Percentiles rank a stretch among this genome's conserved stretches.
Conservation (phyloP, 805 yeast species). For the Wickerhamomyces rabaulensis region DNA sequence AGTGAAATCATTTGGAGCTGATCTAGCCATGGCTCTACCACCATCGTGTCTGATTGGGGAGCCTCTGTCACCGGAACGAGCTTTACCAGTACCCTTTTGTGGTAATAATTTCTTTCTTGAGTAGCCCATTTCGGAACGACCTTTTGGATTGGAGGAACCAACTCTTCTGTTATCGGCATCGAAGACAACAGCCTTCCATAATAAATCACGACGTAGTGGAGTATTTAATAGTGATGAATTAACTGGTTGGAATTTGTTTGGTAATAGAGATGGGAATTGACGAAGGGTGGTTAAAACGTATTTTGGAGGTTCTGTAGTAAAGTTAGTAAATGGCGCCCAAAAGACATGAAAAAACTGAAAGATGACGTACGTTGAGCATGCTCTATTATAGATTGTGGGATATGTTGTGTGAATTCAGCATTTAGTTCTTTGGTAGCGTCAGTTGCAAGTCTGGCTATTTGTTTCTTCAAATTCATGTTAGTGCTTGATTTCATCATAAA, state of each 20-base stretch:
- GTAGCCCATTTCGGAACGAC: conserved; percentile 81
- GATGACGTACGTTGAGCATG: conserved; percentile 17
- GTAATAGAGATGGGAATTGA: conserved; percentile 87
- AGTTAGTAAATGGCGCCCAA: conserved; percentile 10
- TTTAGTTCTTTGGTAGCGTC: conserved; percentile 10
- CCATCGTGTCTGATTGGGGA: conserved; percentile 91
- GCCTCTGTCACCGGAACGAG: conserved; percentile 94
- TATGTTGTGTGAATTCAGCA: background rate
- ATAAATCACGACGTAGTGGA: conserved; percentile 82
- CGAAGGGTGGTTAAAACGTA: conserved; percentile 75
- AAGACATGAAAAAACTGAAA: too few species aligned
- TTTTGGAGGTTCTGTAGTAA: conserved; percentile 44
- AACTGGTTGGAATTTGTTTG: conserved; percentile 70
- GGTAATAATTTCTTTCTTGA: conserved; percentile 77
- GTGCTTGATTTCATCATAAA: conserved; percentile 4
- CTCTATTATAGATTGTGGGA: conserved; percentile 6
- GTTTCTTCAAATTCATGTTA: conserved; percentile 11
- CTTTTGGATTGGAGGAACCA: conserved; percentile 82
- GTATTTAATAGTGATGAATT: conserved; percentile 62
- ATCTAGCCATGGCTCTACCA: conserved; percentile 82
- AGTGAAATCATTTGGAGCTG: conserved; percentile 85
- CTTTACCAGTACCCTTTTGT: conserved; percentile 93
- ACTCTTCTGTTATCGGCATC: conserved; percentile 89
- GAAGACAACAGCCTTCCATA: conserved; percentile 91
- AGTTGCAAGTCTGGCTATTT: conserved; percentile 18